phyloP scores from a whole-genome alignment of 108 stramenopile species.

The Nannochloropsis oceanica region DNA sequence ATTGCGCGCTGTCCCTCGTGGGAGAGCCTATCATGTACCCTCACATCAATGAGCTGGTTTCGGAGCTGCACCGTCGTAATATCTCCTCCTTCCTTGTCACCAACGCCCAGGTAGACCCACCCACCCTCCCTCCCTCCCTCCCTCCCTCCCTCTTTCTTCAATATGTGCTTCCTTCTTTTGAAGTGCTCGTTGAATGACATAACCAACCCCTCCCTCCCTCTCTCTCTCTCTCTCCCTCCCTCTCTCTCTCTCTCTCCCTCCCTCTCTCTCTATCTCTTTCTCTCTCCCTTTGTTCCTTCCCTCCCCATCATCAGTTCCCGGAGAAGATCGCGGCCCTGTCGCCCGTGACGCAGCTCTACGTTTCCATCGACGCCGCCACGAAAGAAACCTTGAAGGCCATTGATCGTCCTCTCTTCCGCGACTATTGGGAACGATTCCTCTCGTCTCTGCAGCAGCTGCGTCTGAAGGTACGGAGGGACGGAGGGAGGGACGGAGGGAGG shows the following conservation, averaged over 20 bases:
- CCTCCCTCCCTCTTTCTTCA: too few relatives aligned
- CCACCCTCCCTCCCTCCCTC: too few relatives aligned
- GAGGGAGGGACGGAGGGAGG: too few relatives aligned
- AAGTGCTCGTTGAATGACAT: too few relatives aligned
- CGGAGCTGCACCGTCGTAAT: conserved; percentile 60
- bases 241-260: too few relatives aligned
- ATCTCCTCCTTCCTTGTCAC: conserved; percentile 90
- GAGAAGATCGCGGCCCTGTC: conserved; percentile 59
- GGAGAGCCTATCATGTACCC: conserved; percentile 90
- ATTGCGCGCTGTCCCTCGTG: conserved; percentile 60
- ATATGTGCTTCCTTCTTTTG: too few relatives aligned
- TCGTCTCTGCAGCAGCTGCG: conserved; percentile 52
- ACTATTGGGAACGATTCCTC: conserved; percentile 84
- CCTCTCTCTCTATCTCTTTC: too few relatives aligned
- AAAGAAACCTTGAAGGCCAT: conserved; percentile 71
- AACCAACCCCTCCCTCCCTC: too few relatives aligned
- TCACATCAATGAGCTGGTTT: conserved; percentile 67
- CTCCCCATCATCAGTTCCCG: too few relatives aligned
- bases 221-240: too few relatives aligned
- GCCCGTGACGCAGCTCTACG: conserved; percentile 76
- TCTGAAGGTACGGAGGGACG: conserved; percentile 41
- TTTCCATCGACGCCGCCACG: conserved; percentile 71
- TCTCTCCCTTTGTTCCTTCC: too few relatives aligned
- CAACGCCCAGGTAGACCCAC: too few relatives aligned
- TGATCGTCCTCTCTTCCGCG: conserved; percentile 41